Evolutionary conservation across 805 yeast genomes (phyloP).

Genomic region (Candida tibetensis): DNA sequence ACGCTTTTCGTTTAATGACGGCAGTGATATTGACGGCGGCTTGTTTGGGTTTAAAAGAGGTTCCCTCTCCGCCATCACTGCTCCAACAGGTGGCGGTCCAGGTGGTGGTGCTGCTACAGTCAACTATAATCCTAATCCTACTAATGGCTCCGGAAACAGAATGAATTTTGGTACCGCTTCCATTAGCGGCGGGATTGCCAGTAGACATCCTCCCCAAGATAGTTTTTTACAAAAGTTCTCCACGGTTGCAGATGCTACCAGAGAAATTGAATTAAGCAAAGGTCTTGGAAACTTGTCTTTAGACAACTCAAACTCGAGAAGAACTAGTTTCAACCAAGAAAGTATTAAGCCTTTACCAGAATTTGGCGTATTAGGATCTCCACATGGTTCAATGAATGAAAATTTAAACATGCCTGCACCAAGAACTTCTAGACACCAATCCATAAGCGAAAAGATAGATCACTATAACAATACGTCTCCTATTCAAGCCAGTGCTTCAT

Average conservation of each 20-base stretch:
- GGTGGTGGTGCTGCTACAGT: slow-evolving; percentile 29
- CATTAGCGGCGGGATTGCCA: slow-evolving; percentile 53
- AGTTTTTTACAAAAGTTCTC: slow-evolving; percentile 62
- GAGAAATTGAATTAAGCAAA: slow-evolving; percentile 55
- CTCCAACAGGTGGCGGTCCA: slow-evolving; percentile 42
- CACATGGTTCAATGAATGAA: slow-evolving; percentile 43
- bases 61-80: slow-evolving; percentile 46
- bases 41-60: slow-evolving; percentile 49
- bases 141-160: slow-evolving; percentile 24
- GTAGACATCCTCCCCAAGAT: slow-evolving; percentile 44
- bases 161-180: slow-evolving; percentile 58
- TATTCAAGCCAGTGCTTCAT: slow-evolving; percentile 40
- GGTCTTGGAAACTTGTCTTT: slow-evolving; percentile 38
- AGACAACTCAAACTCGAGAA: slow-evolving; percentile 37
- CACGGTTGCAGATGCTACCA: slow-evolving; percentile 64
- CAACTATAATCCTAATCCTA: slow-evolving; percentile 19
- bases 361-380: slow-evolving; percentile 20
- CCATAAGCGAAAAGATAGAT: slow-evolving; percentile 63
- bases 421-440: slow-evolving; percentile 45
- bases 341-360: slow-evolving; percentile 19
- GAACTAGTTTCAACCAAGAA: slow-evolving; percentile 48
- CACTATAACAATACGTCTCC: slow-evolving; percentile 48
- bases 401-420: slow-evolving; percentile 38
- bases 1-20: slow-evolving; percentile 41
- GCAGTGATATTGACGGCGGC: slow-evolving; percentile 41